Evolutionary conservation across 2,329 filamentous ascomycete species (phyloP).

Genomic region (Emmonsiellopsis sp.): DNA sequence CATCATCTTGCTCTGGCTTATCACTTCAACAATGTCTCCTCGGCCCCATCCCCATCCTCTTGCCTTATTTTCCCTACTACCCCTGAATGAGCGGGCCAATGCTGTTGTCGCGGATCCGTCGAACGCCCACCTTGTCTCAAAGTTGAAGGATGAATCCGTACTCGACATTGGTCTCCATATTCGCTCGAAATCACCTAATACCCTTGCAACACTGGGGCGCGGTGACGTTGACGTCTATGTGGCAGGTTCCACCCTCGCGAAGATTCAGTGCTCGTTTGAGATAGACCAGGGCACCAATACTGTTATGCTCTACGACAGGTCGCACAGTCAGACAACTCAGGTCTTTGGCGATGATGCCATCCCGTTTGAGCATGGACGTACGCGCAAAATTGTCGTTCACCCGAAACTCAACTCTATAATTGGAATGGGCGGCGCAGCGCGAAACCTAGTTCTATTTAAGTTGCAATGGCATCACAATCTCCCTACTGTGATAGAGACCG

Average conservation of each 20-base stretch:
- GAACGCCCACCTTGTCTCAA: conserved; percentile 6
- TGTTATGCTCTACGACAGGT: conserved; percentile 13
- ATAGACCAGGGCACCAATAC: conserved; percentile 5
- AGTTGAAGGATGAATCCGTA: background rate
- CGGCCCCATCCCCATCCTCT: background rate
- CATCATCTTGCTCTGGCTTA: background rate
- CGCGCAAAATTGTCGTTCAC: conserved; percentile 11
- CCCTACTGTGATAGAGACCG: background rate
- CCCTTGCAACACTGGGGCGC: conserved; percentile 10
- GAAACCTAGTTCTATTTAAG: conserved; percentile 7
- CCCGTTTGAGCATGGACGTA: conserved; percentile 9
- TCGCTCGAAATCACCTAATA: conserved; percentile 2
- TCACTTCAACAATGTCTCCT: background rate
- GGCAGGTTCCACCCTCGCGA: conserved; percentile 9
- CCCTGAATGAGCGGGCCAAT: background rate
- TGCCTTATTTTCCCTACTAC: conserved; percentile 5
- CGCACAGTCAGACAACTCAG: conserved; percentile 9
- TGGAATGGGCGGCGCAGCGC: conserved; percentile 9
- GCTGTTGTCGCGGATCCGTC: conserved; percentile 5
- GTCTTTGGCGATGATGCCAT: conserved; percentile 10
- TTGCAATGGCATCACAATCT: conserved; percentile 5
- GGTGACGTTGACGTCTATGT: conserved; percentile 10
- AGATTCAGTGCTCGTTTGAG: conserved; percentile 15
- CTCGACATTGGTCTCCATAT: conserved; percentile 7
- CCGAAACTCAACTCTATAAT: conserved; percentile 9